Evolutionary conservation across 176 grass and related monocot species (phyloP), one percentile per base, ranked within the genome.

Genomic region (Lolium multiflorum): DNA sequence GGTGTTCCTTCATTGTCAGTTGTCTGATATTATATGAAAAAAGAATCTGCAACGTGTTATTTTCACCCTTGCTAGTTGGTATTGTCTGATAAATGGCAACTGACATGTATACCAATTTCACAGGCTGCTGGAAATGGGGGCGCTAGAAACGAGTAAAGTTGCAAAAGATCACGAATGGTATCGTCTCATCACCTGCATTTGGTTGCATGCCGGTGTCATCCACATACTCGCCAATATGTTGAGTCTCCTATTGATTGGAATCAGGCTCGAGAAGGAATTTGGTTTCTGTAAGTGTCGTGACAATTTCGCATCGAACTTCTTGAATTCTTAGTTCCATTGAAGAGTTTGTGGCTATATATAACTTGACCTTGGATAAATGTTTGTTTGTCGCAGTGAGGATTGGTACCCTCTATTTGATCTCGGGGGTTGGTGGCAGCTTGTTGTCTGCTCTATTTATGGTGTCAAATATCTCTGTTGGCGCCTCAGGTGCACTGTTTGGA

Each of bases 401-500:
- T 77, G 94, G 94, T 76, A 83, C 89, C 46, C 37, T 99, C 18
- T 99, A 99, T 87, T 64, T 96, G 57, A 92, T 99, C 43, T 85
- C 93, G 74, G 97, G 97, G 71, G 41, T 99, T 10, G 97, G 97
- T 67, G 97, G 97, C 41, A 99, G 94, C 84, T 91, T 94, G 89
- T 18, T 99, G 51, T 99, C 97, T 77, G 92, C 94, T 78, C 84
- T 99, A 18, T 96, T 99, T 87, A 91, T 91, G 88, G 93, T 88
- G 74, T 87, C 90, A 21, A 94, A 82, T 80, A 92, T 98, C 78
- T 99, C 97, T 39, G 97, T 99, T 73, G 97, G 97, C 26, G 97
- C 94, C 54, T 99, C 97, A 64, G 97, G 97, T 87, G 97, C 97
- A 91, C 87, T 99, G 65, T 96, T 99, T 84, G 97, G 97, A 83